These are phyloP conservation scores for Effrenium voratum DNA, from an alignment of 73 alveolate genomes.

Conservation along the genomic window DNA sequence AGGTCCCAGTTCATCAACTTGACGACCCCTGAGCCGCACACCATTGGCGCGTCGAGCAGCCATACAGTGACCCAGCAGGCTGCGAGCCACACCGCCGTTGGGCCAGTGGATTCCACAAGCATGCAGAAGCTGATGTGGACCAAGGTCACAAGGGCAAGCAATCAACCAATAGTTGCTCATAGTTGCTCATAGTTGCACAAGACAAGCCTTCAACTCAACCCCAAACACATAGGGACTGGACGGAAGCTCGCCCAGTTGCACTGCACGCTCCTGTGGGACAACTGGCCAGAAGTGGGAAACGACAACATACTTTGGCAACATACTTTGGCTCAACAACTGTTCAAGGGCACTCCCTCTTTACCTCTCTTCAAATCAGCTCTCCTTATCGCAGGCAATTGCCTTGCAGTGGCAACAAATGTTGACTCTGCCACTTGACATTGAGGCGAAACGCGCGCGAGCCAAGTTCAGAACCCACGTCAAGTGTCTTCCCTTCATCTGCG, in stretches of 20 bases:
- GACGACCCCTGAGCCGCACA: not conserved
- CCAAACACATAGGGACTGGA: not conserved
- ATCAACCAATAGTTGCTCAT: not conserved
- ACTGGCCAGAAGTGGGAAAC: not conserved
- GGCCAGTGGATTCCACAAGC: not conserved
- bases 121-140: not conserved
- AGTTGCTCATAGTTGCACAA: not conserved
- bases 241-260: slow-evolving; percentile 79
- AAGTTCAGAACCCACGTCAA: slow-evolving; percentile 13
- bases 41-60: not conserved
- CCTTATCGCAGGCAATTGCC: slow-evolving; percentile 87
- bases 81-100: not conserved
- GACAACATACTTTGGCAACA: not conserved
- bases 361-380: not conserved
- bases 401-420: not conserved
- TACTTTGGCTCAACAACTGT: not conserved
- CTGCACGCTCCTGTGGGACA: slow-evolving; percentile 39
- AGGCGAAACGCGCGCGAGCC: not conserved
- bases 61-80: not conserved
- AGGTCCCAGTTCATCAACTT: not conserved
- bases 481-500: slow-evolving; percentile 67
- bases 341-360: no score
- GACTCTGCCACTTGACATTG: not conserved
- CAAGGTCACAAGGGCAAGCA: not conserved
- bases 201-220: not conserved